Percentiles rank a stretch among this genome's conserved stretches.
phyloP scores from a whole-genome alignment of 148 eudicot species.

The Camellia lanceoleosa region DNA sequence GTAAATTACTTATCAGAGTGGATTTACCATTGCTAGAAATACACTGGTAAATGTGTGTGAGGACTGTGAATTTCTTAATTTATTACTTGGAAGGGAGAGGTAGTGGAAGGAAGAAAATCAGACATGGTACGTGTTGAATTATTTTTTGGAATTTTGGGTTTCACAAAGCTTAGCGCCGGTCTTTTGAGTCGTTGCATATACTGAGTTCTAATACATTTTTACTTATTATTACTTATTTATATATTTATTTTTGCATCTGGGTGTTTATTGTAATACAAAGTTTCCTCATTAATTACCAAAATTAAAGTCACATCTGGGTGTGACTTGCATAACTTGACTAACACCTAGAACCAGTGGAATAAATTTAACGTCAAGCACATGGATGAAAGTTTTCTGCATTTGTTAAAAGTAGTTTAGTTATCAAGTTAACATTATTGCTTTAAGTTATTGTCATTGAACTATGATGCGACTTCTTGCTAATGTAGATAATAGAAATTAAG shows the following conservation, averaged over 20 bases:
- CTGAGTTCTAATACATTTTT: background rate
- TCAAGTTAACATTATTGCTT: background rate
- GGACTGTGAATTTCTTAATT: slow-evolving; percentile 9
- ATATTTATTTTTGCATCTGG: too few relatives aligned
- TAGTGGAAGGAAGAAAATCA: slow-evolving; percentile 7
- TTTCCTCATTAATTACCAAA: background rate
- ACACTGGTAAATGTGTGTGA: background rate
- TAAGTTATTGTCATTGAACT: background rate
- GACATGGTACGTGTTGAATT: slow-evolving; percentile 13
- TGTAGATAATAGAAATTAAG: background rate
- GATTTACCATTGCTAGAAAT: background rate
- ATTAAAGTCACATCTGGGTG: background rate
- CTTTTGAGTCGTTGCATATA: background rate
- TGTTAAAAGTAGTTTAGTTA: background rate
- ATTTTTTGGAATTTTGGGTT: background rate
- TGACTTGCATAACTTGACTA: background rate
- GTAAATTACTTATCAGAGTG: background rate
- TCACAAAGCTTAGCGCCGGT: background rate
- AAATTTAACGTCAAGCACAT: background rate
- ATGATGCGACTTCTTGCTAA: background rate
- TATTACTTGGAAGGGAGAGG: background rate
- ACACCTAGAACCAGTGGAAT: background rate
- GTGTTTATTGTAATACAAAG: too few relatives aligned
- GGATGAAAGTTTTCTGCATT: background rate
- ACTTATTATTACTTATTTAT: too few relatives aligned